Base-by-base conservation (phyloP, 208 protist species). In the Acanthamoeba royreba region DNA sequence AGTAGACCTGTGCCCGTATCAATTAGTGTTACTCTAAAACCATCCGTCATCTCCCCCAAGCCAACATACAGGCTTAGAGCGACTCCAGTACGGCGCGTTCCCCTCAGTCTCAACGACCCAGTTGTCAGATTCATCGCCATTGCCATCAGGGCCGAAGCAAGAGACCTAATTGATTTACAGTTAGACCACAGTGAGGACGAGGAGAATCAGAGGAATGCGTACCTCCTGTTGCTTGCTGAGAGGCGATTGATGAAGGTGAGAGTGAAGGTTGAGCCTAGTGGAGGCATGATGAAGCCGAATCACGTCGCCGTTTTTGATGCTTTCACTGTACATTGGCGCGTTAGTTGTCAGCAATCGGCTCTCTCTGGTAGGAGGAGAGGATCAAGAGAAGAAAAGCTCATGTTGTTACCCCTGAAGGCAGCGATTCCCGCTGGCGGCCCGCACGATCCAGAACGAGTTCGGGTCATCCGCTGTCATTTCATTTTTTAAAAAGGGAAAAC, bases 61-160 rank as follows among this genome's bases (percentile, higher is more conserved):
- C 40, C 31, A 46, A 13, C 45, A 43, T 35, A 83, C 72, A 22
- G 72, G 19, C 43, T 83, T 15, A 19, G 72, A 49, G 22, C 72
- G 72, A 43, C n/a, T 5, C 72, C 72, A 83, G 42, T n/a, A 2
- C 4, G 72, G 38, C n/a, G n/a, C 17, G 25, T 46, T 45, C 46
- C 88, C 79, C 19, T 43, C 46, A 7, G 46, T 52, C 63, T 95
- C 49, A 35, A 97, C 92, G 11, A 72, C 61, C 96, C 96, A 97
- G 86, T 96, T 96, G 77, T 97, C 96, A 81, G 95, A 87, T 33
- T 69, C 86, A 92, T 97, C 96, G 47, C 96, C 96, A 38, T 94
- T 58, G 40, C 94, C 95, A 40, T 97, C 88, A 2, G 96, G 88
- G 22, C 96, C 96, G 79, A 96, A 97, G 85, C 93, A 95, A 40